Evolutionary conservation across 345 rosid genomes (phyloP), one percentile per base, ranked within the genome.

Genomic region (Pugionium dolabratum): DNA sequence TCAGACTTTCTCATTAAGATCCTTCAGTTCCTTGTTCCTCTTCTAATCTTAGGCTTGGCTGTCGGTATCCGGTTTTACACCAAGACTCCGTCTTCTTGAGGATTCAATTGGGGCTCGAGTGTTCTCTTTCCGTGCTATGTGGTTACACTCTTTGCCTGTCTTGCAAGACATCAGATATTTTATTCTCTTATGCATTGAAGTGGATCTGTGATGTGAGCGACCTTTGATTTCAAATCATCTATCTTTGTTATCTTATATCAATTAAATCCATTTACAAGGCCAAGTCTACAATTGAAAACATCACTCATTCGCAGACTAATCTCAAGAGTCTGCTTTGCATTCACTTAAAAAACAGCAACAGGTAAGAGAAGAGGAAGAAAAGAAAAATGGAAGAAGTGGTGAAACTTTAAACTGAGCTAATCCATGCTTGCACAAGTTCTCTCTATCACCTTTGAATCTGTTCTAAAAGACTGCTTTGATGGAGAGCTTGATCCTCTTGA

Each of bases 401-500:
- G 31, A n/a, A 46, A 28, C 9, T 2, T 26, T 27, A 7, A 32
- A 43, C 11, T 59, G 72, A 47, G 56, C 78, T 82, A 88, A 59
- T 85, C 91, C 8, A 79, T 85, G 73, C 95, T 88, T 37, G 89
- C 91, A 67, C 91, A 85, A 56, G 89, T 85, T 76, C 95, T 79
- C 72, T 85, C 89, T 42, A 84, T 82, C 72, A 81, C 91, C 80
- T 82, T 84, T 62, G 91, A 85, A 67, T 85, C 95, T 46, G 96
- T 86, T 77, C 87, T 81, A 43, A 83, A 84, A 33, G 98, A 93
- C 41, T 87, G 82, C 73, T 83, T 93, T 2, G 97, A 93, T 6
- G 97, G 96, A 46, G 98, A 89, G 73, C 85, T 93, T 43, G 98
- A 89, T 75, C 91, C 98, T 62, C 91, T 76, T 4, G 98, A 93